Base-by-base conservation (phyloP, 805 yeast species). In the Pichia cabralensis region DNA sequence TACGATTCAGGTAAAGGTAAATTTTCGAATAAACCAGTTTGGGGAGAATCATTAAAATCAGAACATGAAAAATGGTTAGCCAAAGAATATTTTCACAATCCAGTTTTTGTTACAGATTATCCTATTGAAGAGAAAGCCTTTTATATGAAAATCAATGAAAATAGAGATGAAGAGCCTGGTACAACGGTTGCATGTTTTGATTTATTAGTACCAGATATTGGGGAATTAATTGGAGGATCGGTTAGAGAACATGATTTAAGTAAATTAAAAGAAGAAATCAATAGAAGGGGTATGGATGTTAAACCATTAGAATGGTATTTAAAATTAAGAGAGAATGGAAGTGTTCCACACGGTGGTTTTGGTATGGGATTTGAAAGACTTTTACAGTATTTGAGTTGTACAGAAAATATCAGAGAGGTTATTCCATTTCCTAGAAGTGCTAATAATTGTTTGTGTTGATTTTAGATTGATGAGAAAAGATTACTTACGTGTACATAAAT, bases 41-140 rank as follows among this genome's bases (percentile, higher is more conserved):
- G 85, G 79, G 95, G 95, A 5, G 80, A 73, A 20, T 69, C 76
- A 1, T 58, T 92, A 21, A 73, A 73, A 37, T 76, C 94, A 0
- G 95, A 84, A 46, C 95, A 89, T 50, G 99, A 92, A 55, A 88
- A 84, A 57, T 83, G 83, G 80, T 60, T 92, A 8, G 85, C 97
- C 0, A 82, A 81, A 2, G 65, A 57, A 2, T 58, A 75, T 38
- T 80, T 75, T 55, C 53, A 69, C 23, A 67, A 75, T 0, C 96
- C 96, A 0, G 85, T 88, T 1, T 86, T 88, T 54, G 83, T 92
- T 12, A 85, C 94, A 0, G 82, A 88, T 52, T 92, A 92, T 49
- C 98, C 99, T 3, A 53, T 58, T 19, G 58, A 51, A 3, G 71
- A 76, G 41, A 92, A 92, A 52, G 94, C 98, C 1, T 92, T 92